Evolutionary conservation across 148 eudicot species (phyloP).

Genomic region (Vaccinium darrowii): DNA sequence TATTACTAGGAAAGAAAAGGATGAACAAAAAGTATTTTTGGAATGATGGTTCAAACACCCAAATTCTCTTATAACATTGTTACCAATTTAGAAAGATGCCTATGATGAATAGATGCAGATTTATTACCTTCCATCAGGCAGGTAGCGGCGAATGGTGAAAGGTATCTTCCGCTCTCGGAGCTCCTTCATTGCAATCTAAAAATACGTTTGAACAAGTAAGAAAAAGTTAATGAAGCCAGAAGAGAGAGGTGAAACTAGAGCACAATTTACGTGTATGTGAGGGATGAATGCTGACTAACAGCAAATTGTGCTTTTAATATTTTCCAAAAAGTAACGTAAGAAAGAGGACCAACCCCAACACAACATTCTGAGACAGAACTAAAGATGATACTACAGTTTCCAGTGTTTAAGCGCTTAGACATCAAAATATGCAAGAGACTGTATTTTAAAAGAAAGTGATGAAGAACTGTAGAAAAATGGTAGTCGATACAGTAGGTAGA

Average conservation of each 20-base stretch:
- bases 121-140: slow-evolving; percentile 94
- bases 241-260: background rate
- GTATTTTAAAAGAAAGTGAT: too few relatives aligned
- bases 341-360: background rate
- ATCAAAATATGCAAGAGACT: background rate
- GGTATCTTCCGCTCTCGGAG: slow-evolving; percentile 90
- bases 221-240: background rate
- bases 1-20: background rate
- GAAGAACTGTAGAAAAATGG: background rate
- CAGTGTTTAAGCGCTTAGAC: background rate
- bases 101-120: background rate
- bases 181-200: slow-evolving; percentile 98
- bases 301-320: background rate
- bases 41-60: background rate
- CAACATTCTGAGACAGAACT: background rate
- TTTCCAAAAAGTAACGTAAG: background rate
- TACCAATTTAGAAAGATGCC: slow-evolving; percentile 6
- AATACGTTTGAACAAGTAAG: background rate
- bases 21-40: background rate
- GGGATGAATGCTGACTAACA: background rate
- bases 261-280: background rate
- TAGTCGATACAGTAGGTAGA: background rate
- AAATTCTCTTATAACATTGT: background rate
- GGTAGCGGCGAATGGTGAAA: slow-evolving; percentile 93
- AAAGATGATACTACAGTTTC: background rate